Conservation (phyloP, 2,329 filamentous ascomycete species). For the Penicillium aurantiogriseum region DNA sequence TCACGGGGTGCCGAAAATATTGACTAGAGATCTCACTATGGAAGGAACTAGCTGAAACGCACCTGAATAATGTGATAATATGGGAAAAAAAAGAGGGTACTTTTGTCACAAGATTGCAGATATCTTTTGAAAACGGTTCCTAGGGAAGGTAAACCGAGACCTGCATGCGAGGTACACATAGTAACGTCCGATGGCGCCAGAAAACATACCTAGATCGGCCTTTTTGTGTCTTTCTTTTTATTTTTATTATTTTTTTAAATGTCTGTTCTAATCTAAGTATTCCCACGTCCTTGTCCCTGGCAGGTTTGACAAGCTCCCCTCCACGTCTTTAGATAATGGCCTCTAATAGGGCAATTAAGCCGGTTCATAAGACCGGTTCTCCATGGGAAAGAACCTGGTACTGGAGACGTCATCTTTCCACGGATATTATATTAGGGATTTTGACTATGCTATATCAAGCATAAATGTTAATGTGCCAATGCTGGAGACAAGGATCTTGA, state of each 20-base stretch:
- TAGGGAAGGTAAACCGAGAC: constrained; percentile 22
- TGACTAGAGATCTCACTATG: neutral
- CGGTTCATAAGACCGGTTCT: constrained; percentile 9
- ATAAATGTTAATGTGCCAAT: neutral
- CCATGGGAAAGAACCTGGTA: constrained; percentile 4
- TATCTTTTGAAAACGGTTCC: neutral
- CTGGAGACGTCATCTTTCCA: constrained; percentile 18
- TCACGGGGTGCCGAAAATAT: constrained; percentile 13
- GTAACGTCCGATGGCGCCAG: constrained; percentile 15
- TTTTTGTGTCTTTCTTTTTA: constrained; percentile 9
- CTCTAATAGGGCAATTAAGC: constrained; percentile 10
- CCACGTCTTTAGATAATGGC: neutral
- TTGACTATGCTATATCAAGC: neutral
- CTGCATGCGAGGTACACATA: constrained; percentile 11
- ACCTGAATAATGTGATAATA: neutral
- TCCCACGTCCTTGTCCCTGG: constrained; percentile 22
- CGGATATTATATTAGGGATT: neutral
- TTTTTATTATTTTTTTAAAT: neutral
- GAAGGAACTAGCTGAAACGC: neutral
- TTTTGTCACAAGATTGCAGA: neutral
- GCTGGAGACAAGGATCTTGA: neutral
- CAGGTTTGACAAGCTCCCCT: constrained; percentile 9
- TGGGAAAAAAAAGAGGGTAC: neutral
- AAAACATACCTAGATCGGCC: constrained; percentile 12
- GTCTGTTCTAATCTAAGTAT: too few relatives aligned